Percentiles rank a stretch among this genome's conserved stretches.
Evolutionary conservation across 306 rosid species (phyloP).

Genomic region (Malus fusca): DNA sequence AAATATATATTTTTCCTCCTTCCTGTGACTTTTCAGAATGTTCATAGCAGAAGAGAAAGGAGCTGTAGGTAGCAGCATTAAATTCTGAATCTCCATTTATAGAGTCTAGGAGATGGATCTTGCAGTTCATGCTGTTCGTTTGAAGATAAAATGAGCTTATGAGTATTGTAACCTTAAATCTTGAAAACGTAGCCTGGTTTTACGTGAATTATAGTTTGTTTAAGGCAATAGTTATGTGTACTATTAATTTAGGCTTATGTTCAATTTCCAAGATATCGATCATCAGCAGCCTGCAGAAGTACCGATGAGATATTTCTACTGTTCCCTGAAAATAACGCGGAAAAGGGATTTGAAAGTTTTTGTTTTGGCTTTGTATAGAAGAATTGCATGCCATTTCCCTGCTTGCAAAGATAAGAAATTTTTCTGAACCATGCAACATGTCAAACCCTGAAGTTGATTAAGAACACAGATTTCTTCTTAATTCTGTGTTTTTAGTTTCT

Average conservation of each 20-base stretch:
- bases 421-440: not conserved
- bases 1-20: not conserved
- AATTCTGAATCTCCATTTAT: not conserved
- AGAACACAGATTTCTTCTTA: not conserved
- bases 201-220: not conserved
- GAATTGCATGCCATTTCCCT: not conserved
- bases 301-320: not conserved
- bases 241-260: not conserved
- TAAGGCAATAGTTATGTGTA: not conserved
- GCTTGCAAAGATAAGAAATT: not conserved
- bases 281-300: not conserved
- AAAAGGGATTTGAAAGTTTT: not conserved
- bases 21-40: not conserved
- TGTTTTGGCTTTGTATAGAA: not conserved
- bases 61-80: not conserved
- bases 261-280: not conserved
- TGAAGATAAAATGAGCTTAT: not conserved
- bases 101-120: not conserved
- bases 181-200: not conserved
- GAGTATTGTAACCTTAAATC: not conserved
- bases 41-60: not conserved
- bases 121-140: not conserved
- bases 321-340: not conserved
- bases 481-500: not conserved
- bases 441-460: not conserved